Conservation (phyloP, 371 early-diverging fungal genomes). For the Blakeslea trispora region DNA sequence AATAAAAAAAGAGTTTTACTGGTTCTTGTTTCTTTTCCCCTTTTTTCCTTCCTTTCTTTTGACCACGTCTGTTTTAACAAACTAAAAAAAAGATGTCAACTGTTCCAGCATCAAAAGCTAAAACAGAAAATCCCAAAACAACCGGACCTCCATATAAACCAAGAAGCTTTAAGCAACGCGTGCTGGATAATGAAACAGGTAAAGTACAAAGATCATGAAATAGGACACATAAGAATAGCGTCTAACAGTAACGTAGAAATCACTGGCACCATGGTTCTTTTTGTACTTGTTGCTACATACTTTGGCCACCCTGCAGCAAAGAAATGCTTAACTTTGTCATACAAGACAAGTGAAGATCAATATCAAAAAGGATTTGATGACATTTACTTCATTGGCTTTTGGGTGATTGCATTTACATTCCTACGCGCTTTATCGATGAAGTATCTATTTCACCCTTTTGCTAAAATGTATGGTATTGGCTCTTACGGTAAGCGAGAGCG, state of each 20-base stretch:
- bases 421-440: conserved; percentile 64
- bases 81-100: not conserved
- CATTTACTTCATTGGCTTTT: conserved; percentile 61
- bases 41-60: conserved; percentile 2
- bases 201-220: conserved; percentile 1
- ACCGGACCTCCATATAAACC: conserved; percentile 7
- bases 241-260: conserved; percentile 7
- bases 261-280: conserved; percentile 4
- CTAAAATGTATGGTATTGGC: conserved; percentile 49
- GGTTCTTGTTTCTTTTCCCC: conserved; percentile 1
- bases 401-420: conserved; percentile 73
- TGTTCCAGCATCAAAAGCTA: not conserved
- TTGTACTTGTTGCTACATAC: conserved; percentile 3
- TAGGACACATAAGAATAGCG: not conserved
- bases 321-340: conserved; percentile 13
- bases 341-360: conserved; percentile 13
- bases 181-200: conserved; percentile 19
- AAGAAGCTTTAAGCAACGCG: conserved; percentile 17
- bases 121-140: conserved; percentile 5
- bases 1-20: not conserved
- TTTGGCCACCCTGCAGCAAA: conserved; percentile 15
- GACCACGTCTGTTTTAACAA: not conserved
- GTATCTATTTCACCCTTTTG: conserved; percentile 60
- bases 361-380: conserved; percentile 59
- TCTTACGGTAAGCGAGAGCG: conserved; percentile 59